Percentiles rank a stretch among this genome's conserved stretches.
Conservation (phyloP, 2,329 filamentous ascomycete genomes). For the Venturia pyrina region DNA sequence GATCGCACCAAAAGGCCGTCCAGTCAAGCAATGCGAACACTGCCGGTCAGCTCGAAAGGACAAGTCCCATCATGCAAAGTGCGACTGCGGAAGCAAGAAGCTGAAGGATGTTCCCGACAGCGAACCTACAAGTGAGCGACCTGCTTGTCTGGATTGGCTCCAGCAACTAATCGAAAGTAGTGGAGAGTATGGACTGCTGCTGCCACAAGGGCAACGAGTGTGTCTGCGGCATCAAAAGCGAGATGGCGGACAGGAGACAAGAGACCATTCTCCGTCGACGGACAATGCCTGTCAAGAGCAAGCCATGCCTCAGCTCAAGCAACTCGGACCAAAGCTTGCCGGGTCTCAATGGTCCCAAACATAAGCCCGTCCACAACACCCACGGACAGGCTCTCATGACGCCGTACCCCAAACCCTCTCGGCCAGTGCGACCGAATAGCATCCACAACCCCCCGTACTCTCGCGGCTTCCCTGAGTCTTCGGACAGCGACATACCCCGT, state of each 20-base stretch:
- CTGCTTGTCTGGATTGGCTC: conserved; percentile 17
- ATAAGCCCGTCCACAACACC: conserved; percentile 44
- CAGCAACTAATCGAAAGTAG: conserved; percentile 24
- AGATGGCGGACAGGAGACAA: conserved; percentile 37
- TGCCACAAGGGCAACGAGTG: conserved; percentile 51
- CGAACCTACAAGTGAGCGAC: conserved; percentile 34
- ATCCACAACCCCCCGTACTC: conserved; percentile 2
- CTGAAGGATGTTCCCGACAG: conserved; percentile 39
- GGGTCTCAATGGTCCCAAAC: conserved; percentile 54
- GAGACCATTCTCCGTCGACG: conserved; percentile 34
- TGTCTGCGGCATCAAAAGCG: conserved; percentile 51
- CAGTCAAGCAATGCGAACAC: conserved; percentile 95
- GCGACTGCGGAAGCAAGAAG: conserved; percentile 91
- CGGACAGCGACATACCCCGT: background rate
- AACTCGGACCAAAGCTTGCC: conserved; percentile 51
- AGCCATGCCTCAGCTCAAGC: conserved; percentile 46
- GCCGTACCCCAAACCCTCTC: conserved; percentile 52
- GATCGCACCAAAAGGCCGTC: conserved; percentile 95
- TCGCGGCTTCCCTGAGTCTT: background rate
- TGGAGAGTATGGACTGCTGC: conserved; percentile 35
- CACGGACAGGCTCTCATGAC: conserved; percentile 51
- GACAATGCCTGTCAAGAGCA: conserved; percentile 36
- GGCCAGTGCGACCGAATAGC: conserved; percentile 17
- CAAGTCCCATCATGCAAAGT: conserved; percentile 87
- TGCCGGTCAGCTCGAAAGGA: conserved; percentile 95